Percentiles rank a stretch among this genome's conserved stretches.
Evolutionary conservation across 306 rosid genomes (phyloP).

Genomic region (Vigna radiata): DNA sequence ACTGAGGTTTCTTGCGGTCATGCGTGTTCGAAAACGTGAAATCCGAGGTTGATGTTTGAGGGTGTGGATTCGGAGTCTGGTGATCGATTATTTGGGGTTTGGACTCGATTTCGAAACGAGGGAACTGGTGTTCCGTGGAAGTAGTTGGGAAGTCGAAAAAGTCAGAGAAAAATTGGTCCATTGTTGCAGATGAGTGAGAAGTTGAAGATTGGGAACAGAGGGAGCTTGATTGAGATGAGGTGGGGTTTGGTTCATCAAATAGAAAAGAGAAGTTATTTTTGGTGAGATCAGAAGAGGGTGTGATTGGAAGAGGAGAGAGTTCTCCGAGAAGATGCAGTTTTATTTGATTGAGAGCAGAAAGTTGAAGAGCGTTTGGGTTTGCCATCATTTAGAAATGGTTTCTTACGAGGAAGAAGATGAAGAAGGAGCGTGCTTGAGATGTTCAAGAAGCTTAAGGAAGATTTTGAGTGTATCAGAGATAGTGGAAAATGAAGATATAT

Average conservation of each 20-base stretch:
- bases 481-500: slow-evolving; percentile 32
- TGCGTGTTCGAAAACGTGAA: slow-evolving; percentile 25
- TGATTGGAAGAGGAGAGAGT: slow-evolving; percentile 59
- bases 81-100: neutral
- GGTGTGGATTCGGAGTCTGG: slow-evolving; percentile 41
- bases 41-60: neutral
- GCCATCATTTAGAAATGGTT: slow-evolving; percentile 48
- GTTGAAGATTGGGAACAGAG: slow-evolving; percentile 46
- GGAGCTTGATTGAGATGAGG: slow-evolving; percentile 1
- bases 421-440: neutral
- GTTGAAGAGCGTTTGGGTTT: slow-evolving; percentile 21
- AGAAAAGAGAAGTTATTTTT: neutral
- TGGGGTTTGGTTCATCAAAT: neutral
- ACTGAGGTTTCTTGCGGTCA: slow-evolving; percentile 8
- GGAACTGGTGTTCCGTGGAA: neutral
- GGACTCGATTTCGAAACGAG: slow-evolving; percentile 33
- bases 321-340: slow-evolving; percentile 71
- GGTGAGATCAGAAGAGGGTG: neutral
- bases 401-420: neutral
- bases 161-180: slow-evolving; percentile 25
- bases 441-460: neutral
- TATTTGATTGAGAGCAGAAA: slow-evolving; percentile 56
- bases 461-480: slow-evolving; percentile 38
- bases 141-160: slow-evolving; percentile 38
- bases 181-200: slow-evolving; percentile 43